phyloP scores from a whole-genome alignment of 208 protist species.

The Leishmania major region DNA sequence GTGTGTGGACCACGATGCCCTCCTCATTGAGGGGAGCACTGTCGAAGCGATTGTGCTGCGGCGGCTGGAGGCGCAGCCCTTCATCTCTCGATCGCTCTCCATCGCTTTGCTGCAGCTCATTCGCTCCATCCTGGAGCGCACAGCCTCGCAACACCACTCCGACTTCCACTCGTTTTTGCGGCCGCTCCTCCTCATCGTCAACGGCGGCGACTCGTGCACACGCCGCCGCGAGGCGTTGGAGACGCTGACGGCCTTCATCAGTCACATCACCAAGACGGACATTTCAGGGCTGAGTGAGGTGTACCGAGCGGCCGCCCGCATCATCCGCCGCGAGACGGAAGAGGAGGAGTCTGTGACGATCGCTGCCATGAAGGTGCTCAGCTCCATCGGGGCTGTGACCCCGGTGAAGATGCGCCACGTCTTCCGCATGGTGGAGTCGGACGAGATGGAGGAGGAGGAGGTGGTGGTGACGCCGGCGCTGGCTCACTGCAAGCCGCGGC shows the following conservation, averaged over 20 bases:
- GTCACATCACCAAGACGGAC: constrained; percentile 64
- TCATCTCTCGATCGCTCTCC: constrained; percentile 76
- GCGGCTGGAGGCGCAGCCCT: constrained; percentile 64
- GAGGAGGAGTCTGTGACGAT: constrained; percentile 72
- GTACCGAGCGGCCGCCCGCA: constrained; percentile 75
- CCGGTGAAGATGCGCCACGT: constrained; percentile 77
- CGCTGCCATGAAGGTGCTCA: constrained; percentile 74
- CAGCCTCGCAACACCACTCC: constrained; percentile 57
- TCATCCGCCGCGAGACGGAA: constrained; percentile 79
- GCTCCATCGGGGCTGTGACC: constrained; percentile 83
- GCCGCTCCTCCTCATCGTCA: constrained; percentile 72
- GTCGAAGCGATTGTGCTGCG: constrained; percentile 72
- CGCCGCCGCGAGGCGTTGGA: constrained; percentile 73
- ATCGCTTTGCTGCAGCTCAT: constrained; percentile 73
- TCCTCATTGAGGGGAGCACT: constrained; percentile 63
- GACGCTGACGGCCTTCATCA: constrained; percentile 77
- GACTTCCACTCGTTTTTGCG: constrained; percentile 53
- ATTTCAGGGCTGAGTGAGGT: constrained; percentile 52
- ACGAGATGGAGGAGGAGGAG: constrained; percentile 83
- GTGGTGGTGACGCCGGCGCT: constrained; percentile 79
- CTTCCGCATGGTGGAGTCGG: constrained; percentile 64
- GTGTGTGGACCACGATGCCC: constrained; percentile 69
- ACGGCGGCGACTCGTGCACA: constrained; percentile 69
- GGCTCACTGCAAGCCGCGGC: constrained; percentile 76
- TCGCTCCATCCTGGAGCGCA: constrained; percentile 74